Evolutionary conservation across 2,329 filamentous ascomycete species (phyloP).

Genomic region (Hortaea werneckii): DNA sequence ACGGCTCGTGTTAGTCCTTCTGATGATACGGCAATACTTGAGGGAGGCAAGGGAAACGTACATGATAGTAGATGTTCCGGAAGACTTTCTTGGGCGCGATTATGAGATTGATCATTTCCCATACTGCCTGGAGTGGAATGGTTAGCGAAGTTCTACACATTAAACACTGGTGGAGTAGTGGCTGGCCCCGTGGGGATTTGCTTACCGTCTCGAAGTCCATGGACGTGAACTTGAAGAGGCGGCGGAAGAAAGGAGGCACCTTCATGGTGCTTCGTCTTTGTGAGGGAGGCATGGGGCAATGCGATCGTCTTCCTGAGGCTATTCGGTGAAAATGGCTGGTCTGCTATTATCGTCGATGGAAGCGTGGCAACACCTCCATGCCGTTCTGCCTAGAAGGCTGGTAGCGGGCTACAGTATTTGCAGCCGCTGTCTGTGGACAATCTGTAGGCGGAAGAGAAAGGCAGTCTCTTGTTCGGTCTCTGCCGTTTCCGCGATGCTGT

Average conservation of each 20-base stretch:
- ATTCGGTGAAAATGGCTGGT: too few relatives aligned
- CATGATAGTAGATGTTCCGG: constrained; percentile 60
- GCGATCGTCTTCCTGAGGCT: too few relatives aligned
- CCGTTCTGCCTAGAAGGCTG: too few relatives aligned
- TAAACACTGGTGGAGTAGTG: neutral
- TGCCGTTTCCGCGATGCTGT: too few relatives aligned
- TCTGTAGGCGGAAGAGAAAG: too few relatives aligned
- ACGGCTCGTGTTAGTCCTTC: constrained; percentile 1
- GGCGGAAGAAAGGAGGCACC: constrained; percentile 58
- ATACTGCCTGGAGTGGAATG: constrained; percentile 46
- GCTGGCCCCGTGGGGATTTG: too few relatives aligned
- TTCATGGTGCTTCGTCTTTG: constrained; percentile 41
- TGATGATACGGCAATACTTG: neutral
- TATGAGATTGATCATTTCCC: constrained; percentile 60
- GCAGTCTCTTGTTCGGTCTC: too few relatives aligned
- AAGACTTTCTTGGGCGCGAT: constrained; percentile 63
- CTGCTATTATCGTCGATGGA: too few relatives aligned
- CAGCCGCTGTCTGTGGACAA: too few relatives aligned
- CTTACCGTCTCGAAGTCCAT: constrained; percentile 60
- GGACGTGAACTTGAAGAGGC: constrained; percentile 61
- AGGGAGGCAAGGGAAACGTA: constrained; percentile 25
- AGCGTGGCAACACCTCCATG: too few relatives aligned
- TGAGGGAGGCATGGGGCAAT: constrained; percentile 18
- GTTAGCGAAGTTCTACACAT: neutral
- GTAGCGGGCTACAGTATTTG: too few relatives aligned